Evolutionary conservation across 306 rosid genomes (phyloP), one percentile per base, ranked within the genome.

Genomic region (Carpinus viminea): DNA sequence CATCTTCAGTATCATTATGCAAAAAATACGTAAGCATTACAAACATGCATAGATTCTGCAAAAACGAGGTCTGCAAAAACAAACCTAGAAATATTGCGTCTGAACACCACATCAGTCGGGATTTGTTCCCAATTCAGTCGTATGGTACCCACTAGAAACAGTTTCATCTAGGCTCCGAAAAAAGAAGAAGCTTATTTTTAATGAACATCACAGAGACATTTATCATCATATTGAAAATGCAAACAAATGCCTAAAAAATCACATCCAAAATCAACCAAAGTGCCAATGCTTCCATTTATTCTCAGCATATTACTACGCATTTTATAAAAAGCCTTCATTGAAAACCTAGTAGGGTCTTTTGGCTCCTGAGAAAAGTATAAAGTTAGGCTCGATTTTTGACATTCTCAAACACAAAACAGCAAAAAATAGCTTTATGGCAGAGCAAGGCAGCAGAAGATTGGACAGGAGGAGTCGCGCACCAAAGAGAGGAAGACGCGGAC

Each of bases 101-200:
- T 64, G 21, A 64, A 16, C 26, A 34, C 13, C 9, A 31, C 20
- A 31, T 36, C 2, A 6, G 34, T 12, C 28, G 13, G 61, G 15
- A 36, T 24, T 26, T 76, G 24, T 12, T 38, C 76, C 75, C 53
- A 12, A 36, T 55, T 57, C 73, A 68, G 84, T 55, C 56, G 9
- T 69, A 38, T 31, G 34, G 34, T 31, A 31, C 77, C 28, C 18
- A 50, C 57, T 17, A 7, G 6, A 56, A 53, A 56, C 28, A 56
- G 2, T 56, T 56, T 56, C 20, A 17, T 11, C 28, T 50, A 24
- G 31, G 18, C 18, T 3, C 38, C n/a, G 20, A 7, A 52, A 62
- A 7, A 4, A 8, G 3, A 21, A 73, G 12, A 31, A 53, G 53
- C 17, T 50, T 21, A 21, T 18, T 5, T 68, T 72, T 4, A 52